A percentile compares a stretch with the other conserved stretches of the same genome.
Evolutionary conservation across 1,139 yeast species (phyloP).

Genomic region (Debaryomyces nepalensis): DNA sequence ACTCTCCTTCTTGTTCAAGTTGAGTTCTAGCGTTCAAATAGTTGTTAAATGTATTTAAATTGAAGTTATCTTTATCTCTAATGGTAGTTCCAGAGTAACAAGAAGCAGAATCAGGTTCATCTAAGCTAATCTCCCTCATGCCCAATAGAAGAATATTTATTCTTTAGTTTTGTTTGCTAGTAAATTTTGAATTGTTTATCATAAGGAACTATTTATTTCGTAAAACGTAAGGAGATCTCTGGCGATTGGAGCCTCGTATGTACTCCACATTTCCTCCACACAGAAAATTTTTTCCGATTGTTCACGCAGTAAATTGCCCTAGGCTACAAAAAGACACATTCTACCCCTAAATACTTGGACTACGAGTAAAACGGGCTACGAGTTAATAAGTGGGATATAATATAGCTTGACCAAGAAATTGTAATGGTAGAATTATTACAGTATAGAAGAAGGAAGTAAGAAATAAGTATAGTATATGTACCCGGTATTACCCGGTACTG

Average conservation of each 20-base stretch:
- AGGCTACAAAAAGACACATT: neutral
- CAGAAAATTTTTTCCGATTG: constrained; percentile 7
- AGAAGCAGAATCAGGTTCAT: neutral
- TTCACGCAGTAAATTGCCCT: constrained; percentile 3
- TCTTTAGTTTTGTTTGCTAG: neutral
- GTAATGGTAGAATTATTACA: too few species aligned
- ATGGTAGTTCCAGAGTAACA: constrained; percentile 3
- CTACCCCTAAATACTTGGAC: too few species aligned
- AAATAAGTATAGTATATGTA: too few species aligned
- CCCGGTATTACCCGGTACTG: too few species aligned
- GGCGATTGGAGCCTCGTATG: constrained; percentile 1
- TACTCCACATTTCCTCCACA: constrained; percentile 11
- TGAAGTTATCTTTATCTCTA: constrained; percentile 6
- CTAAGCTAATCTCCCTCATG: neutral
- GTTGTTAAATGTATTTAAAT: constrained; percentile 1
- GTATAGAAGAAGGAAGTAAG: too few species aligned
- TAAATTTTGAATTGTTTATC: neutral
- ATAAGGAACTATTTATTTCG: neutral
- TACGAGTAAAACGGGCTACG: too few species aligned
- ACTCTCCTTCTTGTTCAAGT: neutral
- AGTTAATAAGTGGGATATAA: too few species aligned
- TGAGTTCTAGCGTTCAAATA: constrained; percentile 2
- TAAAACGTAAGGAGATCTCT: constrained; percentile 3
- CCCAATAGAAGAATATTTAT: neutral
- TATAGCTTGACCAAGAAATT: too few species aligned